Conservation (phyloP, 208 protist species). For the Wallacemonas rigidus region DNA sequence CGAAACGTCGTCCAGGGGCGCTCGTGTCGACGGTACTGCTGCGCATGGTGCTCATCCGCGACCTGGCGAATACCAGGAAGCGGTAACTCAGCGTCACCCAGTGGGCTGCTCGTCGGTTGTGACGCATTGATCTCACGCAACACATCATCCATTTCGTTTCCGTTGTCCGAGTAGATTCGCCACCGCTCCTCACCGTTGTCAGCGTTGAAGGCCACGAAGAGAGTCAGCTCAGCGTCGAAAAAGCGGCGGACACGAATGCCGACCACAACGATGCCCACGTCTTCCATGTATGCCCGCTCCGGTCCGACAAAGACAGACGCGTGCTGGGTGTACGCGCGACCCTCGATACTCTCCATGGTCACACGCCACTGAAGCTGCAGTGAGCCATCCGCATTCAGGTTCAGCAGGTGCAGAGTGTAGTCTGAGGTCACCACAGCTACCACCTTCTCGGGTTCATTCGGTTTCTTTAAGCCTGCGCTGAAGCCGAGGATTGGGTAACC, state of each 20-base stretch:
- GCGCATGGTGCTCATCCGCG: slow-evolving; percentile 17
- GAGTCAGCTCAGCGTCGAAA: slow-evolving; percentile 34
- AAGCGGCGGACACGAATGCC: slow-evolving; percentile 17
- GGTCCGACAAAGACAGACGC: slow-evolving; percentile 73
- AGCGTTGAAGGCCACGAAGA: slow-evolving; percentile 80
- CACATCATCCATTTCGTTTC: slow-evolving; percentile 66
- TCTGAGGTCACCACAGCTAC: slow-evolving; percentile 65
- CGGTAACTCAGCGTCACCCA: background rate
- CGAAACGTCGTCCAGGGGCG: slow-evolving; percentile 81
- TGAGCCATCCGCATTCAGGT: slow-evolving; percentile 10
- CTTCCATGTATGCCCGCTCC: slow-evolving; percentile 71
- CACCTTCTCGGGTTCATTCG: slow-evolving; percentile 32
- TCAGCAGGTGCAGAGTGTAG: slow-evolving; percentile 34
- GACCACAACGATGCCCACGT: slow-evolving; percentile 77
- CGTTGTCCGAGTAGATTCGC: slow-evolving; percentile 71
- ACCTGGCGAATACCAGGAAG: slow-evolving; percentile 8
- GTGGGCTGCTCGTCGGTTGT: slow-evolving; percentile 3
- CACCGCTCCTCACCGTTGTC: slow-evolving; percentile 68
- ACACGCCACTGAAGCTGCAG: slow-evolving; percentile 44
- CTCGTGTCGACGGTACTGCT: slow-evolving; percentile 39
- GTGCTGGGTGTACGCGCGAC: slow-evolving; percentile 32
- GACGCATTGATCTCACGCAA: slow-evolving; percentile 37
- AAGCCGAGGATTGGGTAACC: slow-evolving; percentile 58
- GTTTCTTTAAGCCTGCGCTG: slow-evolving; percentile 47
- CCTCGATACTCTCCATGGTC: slow-evolving; percentile 28